These are phyloP conservation scores for Helianthus tuberosus DNA, from an alignment of 129 eudicot genomes.

Conservation along the genomic window DNA sequence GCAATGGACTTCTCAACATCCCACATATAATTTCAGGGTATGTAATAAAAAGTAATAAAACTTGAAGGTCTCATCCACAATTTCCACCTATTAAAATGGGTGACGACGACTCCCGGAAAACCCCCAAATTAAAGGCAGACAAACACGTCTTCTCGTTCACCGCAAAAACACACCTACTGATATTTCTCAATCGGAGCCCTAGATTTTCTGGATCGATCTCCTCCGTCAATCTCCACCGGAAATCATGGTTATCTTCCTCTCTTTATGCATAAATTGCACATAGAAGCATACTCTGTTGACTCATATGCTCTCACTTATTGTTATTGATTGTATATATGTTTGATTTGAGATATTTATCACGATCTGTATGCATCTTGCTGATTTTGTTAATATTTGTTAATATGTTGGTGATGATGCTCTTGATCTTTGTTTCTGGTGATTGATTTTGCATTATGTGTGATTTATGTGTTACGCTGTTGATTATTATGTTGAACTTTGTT, in stretches of 20 bases:
- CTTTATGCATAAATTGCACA: neutral
- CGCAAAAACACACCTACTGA: constrained; percentile 11
- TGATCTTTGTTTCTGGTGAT: constrained; percentile 24
- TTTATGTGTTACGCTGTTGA: neutral
- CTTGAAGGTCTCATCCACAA: constrained; percentile 1
- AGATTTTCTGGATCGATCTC: constrained; percentile 27
- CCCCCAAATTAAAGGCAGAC: constrained; percentile 28
- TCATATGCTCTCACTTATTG: constrained; percentile 7
- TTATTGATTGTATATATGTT: neutral
- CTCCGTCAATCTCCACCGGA: constrained; percentile 4
- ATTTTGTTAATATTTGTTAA: constrained; percentile 9
- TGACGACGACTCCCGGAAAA: constrained; percentile 24
- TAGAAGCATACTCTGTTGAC: constrained; percentile 3
- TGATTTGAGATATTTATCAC: constrained; percentile 23
- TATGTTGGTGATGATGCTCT: constrained; percentile 12
- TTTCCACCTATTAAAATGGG: neutral
- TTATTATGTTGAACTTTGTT: neutral
- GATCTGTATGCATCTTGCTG: constrained; percentile 30
- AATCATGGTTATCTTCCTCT: constrained; percentile 25
- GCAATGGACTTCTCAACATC: neutral
- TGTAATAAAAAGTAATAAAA: neutral
- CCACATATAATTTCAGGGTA: constrained; percentile 6
- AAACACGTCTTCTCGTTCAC: constrained; percentile 29
- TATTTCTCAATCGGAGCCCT: constrained; percentile 31
- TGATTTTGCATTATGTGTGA: constrained; percentile 16